Conservation (phyloP, 345 rosid species). For the Kernera saxatilis region DNA sequence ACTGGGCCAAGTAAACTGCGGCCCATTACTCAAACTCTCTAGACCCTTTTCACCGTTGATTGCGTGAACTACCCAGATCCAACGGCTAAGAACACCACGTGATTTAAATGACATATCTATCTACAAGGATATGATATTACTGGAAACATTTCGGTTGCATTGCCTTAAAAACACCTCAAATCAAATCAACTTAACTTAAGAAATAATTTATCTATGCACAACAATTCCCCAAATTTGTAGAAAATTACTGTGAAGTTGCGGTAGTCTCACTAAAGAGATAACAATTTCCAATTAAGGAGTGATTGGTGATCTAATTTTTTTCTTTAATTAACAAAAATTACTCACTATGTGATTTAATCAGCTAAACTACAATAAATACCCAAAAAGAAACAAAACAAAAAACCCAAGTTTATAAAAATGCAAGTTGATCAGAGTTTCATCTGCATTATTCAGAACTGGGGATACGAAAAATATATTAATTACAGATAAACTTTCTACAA, state of each 20-base stretch:
- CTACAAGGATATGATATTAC: background rate
- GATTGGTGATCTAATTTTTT: slow-evolving; percentile 11
- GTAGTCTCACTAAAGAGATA: background rate
- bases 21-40: slow-evolving; percentile 3
- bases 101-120: slow-evolving; percentile 4
- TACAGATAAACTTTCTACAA: slow-evolving; percentile 1
- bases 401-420: background rate
- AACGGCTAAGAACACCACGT: slow-evolving; percentile 26
- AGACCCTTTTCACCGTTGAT: slow-evolving; percentile 8
- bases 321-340: background rate
- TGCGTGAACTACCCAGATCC: slow-evolving; percentile 26
- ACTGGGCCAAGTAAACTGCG: slow-evolving; percentile 22
- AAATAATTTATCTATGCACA: background rate
- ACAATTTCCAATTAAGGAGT: background rate
- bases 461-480: background rate
- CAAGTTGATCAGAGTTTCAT: background rate
- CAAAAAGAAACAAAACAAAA: background rate
- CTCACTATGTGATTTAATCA: background rate
- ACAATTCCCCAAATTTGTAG: background rate
- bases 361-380: background rate
- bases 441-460: slow-evolving; percentile 1
- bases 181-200: background rate
- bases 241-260: background rate
- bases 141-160: background rate
- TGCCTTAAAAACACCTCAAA: background rate